These are phyloP conservation scores for Stagonosporopsis vannaccii DNA, from an alignment of 2,329 filamentous ascomycete species.

Conservation along the genomic window DNA sequence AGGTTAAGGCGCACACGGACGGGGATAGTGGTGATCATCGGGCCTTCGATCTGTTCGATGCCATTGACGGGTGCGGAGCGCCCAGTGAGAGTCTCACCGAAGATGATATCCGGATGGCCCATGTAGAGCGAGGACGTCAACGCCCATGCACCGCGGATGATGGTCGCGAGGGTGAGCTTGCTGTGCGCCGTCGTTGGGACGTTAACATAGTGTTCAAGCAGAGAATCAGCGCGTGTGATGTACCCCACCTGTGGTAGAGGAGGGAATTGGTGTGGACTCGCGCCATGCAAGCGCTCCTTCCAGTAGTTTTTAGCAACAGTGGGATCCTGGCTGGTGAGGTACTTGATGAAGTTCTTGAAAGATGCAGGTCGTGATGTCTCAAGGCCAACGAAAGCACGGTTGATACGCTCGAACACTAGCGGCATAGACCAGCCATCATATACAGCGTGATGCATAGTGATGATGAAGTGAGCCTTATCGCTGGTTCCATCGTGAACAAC, in stretches of 20 bases:
- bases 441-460: constrained; percentile 60
- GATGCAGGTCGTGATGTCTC: constrained; percentile 35
- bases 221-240: constrained; percentile 58
- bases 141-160: constrained; percentile 67
- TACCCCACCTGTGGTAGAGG: constrained; percentile 56
- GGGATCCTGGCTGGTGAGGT: constrained; percentile 54
- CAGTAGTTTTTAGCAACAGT: constrained; percentile 56
- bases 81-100: constrained; percentile 67
- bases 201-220: constrained; percentile 58
- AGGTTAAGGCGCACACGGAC: constrained; percentile 59
- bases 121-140: constrained; percentile 64
- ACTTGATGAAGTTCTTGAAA: constrained; percentile 60
- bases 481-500: constrained; percentile 36
- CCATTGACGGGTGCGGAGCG: constrained; percentile 57
- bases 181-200: constrained; percentile 40
- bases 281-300: constrained; percentile 55
- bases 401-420: constrained; percentile 46
- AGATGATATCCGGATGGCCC: constrained; percentile 61
- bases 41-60: constrained; percentile 64
- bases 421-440: constrained; percentile 59
- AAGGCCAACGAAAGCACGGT: constrained; percentile 40
- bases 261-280: constrained; percentile 59
- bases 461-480: constrained; percentile 53
- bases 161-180: constrained; percentile 58
- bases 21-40: constrained; percentile 68